A percentile compares a stretch with the other conserved stretches of the same genome.
Evolutionary conservation across 495 filamentous ascomycete species (phyloP).

Genomic region (Aspergillus indologenus): DNA sequence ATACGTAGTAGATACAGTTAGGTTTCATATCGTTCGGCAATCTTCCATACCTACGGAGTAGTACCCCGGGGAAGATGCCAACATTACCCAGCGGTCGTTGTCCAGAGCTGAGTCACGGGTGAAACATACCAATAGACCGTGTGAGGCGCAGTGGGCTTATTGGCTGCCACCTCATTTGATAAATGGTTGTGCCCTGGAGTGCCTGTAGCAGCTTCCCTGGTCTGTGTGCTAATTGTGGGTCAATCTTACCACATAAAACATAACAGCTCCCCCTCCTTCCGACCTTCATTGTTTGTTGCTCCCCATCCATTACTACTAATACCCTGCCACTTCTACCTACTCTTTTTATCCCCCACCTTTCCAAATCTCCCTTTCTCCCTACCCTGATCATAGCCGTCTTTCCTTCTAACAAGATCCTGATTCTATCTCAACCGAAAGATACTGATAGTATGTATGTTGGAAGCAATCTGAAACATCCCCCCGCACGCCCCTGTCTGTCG

Average conservation of each 20-base stretch:
- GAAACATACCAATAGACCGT: slow-evolving; percentile 27
- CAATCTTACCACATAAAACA: slow-evolving; percentile 29
- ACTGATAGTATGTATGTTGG: background rate
- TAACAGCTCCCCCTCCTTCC: slow-evolving; percentile 29
- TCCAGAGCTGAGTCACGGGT: slow-evolving; percentile 15
- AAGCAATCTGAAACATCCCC: background rate
- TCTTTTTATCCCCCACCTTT: slow-evolving; percentile 11
- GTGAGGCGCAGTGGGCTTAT: slow-evolving; percentile 25
- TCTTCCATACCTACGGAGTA: too few relatives aligned
- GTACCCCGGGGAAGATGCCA: background rate
- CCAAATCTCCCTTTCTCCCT: background rate
- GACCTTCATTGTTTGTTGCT: slow-evolving; percentile 20
- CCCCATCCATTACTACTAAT: slow-evolving; percentile 14
- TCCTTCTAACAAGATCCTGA: background rate
- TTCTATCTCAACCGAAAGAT: background rate
- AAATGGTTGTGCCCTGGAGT: slow-evolving; percentile 15
- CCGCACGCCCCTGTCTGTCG: too few relatives aligned
- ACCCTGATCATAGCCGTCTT: background rate
- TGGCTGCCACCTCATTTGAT: slow-evolving; percentile 21
- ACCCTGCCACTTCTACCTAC: slow-evolving; percentile 8
- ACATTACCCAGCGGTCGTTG: background rate
- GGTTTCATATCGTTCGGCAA: background rate
- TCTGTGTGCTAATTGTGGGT: slow-evolving; percentile 22
- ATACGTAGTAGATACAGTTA: background rate
- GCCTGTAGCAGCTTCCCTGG: slow-evolving; percentile 28